Evolutionary conservation across 345 rosid genomes (phyloP), one percentile per base, ranked within the genome.

Genomic region (Trapa incisa): DNA sequence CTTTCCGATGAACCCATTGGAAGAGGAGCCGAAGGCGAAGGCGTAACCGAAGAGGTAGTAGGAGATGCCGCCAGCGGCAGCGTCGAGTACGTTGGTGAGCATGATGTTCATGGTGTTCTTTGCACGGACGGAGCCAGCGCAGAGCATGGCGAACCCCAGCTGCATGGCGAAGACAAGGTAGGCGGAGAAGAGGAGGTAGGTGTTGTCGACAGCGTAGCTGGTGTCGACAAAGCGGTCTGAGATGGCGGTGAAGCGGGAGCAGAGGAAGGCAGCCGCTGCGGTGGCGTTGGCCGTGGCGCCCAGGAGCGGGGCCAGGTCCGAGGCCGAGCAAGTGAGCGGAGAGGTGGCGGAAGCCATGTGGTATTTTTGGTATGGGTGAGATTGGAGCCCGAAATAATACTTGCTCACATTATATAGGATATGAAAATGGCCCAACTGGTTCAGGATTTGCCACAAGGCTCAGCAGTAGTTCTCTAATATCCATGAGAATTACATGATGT

Each of bases 91-190:
- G 61, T 71, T 71, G 60, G 74, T 71, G 61, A 71, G 75, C 75
- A 72, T 72, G 65, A 72, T 72, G 67, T 72, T 72, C 75, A 72
- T 72, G 39, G 75, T 67, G 70, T 72, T 72, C 70, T 72, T 72
- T 58, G 75, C 75, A 4, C 75, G 75, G 70, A 72, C 75, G n/a
- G 75, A 72, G 33, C 75, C 75, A 35, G 75, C 75, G 66, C 75
- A 72, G 32, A 72, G 69, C 75, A 72, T 72, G 39, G 81, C 81
- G 61, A 75, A 80, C 10, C 84, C 84, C 29, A 80, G 72, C 47
- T 83, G 87, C 89, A 85, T 85, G 67, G 89, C 85, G 69, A 85
- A 85, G 70, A 85, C 89, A 13, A 85, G 78, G 71, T 85, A 85
- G n/a, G 89, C 84, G 0, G 89, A 85, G 84, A 83, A 85, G 79